These are phyloP conservation scores for Lasiosphaeria hispida DNA, from an alignment of 495 filamentous ascomycete species.

Conservation along the genomic window DNA sequence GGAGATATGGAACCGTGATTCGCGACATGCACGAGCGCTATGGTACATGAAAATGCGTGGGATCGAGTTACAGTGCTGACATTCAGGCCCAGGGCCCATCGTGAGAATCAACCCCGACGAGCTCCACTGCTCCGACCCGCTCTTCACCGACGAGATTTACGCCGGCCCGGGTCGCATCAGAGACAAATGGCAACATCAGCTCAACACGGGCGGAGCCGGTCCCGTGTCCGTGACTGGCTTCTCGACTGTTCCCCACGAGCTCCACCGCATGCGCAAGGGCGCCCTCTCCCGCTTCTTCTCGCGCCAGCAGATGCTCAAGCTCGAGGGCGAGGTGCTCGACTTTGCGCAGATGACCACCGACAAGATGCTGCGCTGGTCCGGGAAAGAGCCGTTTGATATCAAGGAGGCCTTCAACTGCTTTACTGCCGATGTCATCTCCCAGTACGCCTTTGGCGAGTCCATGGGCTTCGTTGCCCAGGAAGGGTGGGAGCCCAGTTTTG, in stretches of 20 bases:
- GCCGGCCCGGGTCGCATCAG: constrained; percentile 25
- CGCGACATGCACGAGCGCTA: constrained; percentile 49
- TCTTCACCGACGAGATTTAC: constrained; percentile 36
- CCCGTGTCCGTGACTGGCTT: constrained; percentile 37
- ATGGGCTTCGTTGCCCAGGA: constrained; percentile 30
- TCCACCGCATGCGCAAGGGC: constrained; percentile 39
- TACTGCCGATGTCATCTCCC: constrained; percentile 29
- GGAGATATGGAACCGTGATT: constrained; percentile 47
- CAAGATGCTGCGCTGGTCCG: constrained; percentile 11
- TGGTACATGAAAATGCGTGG: constrained; percentile 14
- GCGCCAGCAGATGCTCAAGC: constrained; percentile 28
- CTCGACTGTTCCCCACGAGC: constrained; percentile 46
- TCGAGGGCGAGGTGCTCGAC: constrained; percentile 33
- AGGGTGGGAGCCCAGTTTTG: constrained; percentile 27
- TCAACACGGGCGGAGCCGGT: constrained; percentile 19
- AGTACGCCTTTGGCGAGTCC: constrained; percentile 30
- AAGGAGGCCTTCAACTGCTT: constrained; percentile 31
- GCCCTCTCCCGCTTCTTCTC: constrained; percentile 48
- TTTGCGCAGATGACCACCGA: constrained; percentile 16
- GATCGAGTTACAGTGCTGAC: not conserved
- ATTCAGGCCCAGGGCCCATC: constrained; percentile 29
- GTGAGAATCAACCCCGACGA: constrained; percentile 39
- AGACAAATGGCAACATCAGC: constrained; percentile 30
- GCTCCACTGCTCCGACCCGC: constrained; percentile 30
- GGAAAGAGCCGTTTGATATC: constrained; percentile 20